Evolutionary conservation across 768 basidiomycete genomes (phyloP), one percentile per base, ranked within the genome.

Genomic region (Suillus sp.): DNA sequence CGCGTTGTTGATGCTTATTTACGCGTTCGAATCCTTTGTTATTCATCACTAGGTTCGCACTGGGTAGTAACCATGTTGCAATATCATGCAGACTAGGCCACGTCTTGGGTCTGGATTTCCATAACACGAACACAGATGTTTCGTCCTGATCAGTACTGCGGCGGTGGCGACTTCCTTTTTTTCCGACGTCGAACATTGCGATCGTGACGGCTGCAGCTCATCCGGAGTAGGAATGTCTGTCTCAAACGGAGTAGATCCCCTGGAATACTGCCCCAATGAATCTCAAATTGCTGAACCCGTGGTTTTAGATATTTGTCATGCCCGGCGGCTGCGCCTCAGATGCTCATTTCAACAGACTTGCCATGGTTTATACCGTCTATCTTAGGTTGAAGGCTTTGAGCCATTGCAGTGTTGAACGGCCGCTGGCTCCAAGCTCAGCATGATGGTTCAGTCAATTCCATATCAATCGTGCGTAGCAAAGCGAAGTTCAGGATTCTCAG

Each of bases 1-100:
- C 35, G 60, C 53, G 50, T 56, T 43, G 18, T 48, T 60, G 51
- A 27, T 22, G 14, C 13, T 25, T 61, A 34, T 37, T 55, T 50
- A 62, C 56, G 54, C 58, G 22, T 38, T 22, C 34, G 22, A 22
- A n/a, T 45, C n/a, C n/a, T 45, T 45, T 45, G 40, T 42, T 42
- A 20, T 42, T 40, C 14, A 14, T 38, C n/a, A n/a, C n/a, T n/a
- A n/a, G n/a, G n/a, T n/a, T n/a, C n/a, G n/a, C n/a, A n/a, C n/a
- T n/a, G n/a, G n/a, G n/a, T n/a, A n/a, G n/a, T n/a, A n/a, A 43
- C 18, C 20, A 20, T 42, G 42, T 20, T n/a, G n/a, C 42, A 42
- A 43, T 43, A 3, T 42, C 45, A 47, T 47, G n/a, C 11, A 45
- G 45, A 22, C 45, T 45, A 45, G n/a, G 45, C 45, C 10, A n/a